phyloP scores from a whole-genome alignment of 148 eudicot genomes.

The Vaccinium corymbosum region DNA sequence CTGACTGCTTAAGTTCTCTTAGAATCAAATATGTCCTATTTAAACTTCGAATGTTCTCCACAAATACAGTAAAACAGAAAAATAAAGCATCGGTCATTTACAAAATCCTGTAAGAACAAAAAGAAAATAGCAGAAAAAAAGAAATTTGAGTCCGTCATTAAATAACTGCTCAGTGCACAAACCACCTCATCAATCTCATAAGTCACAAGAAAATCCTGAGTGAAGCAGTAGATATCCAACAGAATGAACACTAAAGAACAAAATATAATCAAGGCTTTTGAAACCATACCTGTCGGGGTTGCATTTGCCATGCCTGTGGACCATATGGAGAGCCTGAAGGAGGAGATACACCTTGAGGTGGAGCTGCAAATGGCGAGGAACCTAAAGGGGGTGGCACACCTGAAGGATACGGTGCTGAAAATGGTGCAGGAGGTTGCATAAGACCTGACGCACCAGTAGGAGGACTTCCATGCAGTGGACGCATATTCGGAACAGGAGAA shows the following conservation, averaged over 20 bases:
- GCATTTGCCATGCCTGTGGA: slow-evolving; percentile 60
- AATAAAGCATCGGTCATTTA: slow-evolving; percentile 8
- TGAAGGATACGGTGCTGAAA: slow-evolving; percentile 24
- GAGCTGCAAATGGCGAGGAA: slow-evolving; percentile 40
- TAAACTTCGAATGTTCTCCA: not conserved
- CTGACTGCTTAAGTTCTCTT: not conserved
- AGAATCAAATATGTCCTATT: not conserved
- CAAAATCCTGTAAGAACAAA: not conserved
- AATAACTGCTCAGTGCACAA: not conserved
- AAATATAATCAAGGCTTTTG: not conserved
- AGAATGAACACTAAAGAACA: slow-evolving; percentile 1
- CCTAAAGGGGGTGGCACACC: slow-evolving; percentile 27
- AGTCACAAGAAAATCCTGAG: too few species aligned
- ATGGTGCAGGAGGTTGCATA: slow-evolving; percentile 47
- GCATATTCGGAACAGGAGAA: slow-evolving; percentile 50
- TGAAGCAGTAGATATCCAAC: not conserved
- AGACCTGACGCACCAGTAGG: slow-evolving; percentile 32
- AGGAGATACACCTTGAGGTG: slow-evolving; percentile 43
- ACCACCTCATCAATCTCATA: not conserved
- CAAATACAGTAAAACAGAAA: not conserved
- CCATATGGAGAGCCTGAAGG: slow-evolving; percentile 62
- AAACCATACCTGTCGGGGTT: slow-evolving; percentile 54
- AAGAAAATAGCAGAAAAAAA: not conserved
- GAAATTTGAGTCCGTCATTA: not conserved
- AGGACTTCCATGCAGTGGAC: slow-evolving; percentile 47